These are phyloP conservation scores for Fusarium chaquense DNA, from an alignment of 2,329 filamentous ascomycete genomes.

Conservation along the genomic window DNA sequence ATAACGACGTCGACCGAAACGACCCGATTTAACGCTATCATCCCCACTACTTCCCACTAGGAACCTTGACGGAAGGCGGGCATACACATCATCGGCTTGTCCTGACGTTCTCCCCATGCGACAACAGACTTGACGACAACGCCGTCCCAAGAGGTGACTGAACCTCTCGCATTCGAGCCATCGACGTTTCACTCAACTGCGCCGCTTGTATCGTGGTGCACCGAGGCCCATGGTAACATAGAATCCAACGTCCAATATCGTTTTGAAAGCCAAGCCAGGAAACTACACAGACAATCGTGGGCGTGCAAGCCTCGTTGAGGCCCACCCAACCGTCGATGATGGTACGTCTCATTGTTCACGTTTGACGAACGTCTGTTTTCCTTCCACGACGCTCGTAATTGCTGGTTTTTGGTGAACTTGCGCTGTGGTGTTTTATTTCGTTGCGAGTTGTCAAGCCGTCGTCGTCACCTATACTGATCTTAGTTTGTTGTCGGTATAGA, in stretches of 20 bases:
- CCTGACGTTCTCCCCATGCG: slow-evolving; percentile 50
- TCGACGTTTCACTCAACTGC: slow-evolving; percentile 38
- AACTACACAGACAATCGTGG: slow-evolving; percentile 47
- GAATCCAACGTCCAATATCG: slow-evolving; percentile 39
- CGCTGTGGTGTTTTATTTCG: slow-evolving; percentile 13
- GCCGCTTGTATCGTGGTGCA: slow-evolving; percentile 45
- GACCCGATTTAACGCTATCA: slow-evolving; percentile 20
- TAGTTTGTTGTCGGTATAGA: slow-evolving; percentile 54
- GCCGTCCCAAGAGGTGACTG: slow-evolving; percentile 52
- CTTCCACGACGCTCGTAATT: slow-evolving; percentile 3
- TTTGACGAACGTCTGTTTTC: slow-evolving; percentile 8
- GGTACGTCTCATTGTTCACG: slow-evolving; percentile 55
- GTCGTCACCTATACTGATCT: slow-evolving; percentile 43
- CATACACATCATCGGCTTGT: slow-evolving; percentile 45
- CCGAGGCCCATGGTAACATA: slow-evolving; percentile 49
- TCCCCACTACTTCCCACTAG: slow-evolving; percentile 33
- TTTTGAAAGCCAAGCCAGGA: slow-evolving; percentile 45
- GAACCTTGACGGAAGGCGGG: slow-evolving; percentile 41
- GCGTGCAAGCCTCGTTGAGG: slow-evolving; percentile 54
- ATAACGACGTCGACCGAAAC: slow-evolving; percentile 17
- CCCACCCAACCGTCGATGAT: slow-evolving; percentile 60
- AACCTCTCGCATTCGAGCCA: slow-evolving; percentile 45
- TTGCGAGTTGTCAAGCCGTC: slow-evolving; percentile 16
- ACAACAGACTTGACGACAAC: slow-evolving; percentile 50
- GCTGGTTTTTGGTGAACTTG: not conserved